Percentiles rank a stretch among this genome's conserved stretches.
phyloP scores from a whole-genome alignment of 1,284 basidiomycete genomes.

The Coniferiporia weirii region DNA sequence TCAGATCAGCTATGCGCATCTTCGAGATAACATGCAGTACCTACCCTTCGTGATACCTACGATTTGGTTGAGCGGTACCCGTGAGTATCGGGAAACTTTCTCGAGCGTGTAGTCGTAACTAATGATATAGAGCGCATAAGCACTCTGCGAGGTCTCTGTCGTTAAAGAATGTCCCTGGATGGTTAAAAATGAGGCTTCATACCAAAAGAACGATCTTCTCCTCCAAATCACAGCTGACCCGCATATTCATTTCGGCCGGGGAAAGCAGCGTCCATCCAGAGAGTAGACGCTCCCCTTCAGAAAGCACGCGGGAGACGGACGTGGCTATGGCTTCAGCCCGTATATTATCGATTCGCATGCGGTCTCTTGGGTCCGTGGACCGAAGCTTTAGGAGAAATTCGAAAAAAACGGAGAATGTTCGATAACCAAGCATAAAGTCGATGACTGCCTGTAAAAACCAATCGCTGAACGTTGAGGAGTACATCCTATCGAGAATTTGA shows the following conservation, averaged over 20 bases:
- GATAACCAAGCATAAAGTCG: conserved; percentile 87
- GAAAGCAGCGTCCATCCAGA: conserved; percentile 92
- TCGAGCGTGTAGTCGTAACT: conserved; percentile 89
- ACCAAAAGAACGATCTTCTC: conserved; percentile 91
- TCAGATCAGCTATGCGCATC: not conserved
- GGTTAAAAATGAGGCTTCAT: conserved; percentile 24
- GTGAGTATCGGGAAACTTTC: conserved; percentile 86
- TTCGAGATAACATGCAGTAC: not conserved
- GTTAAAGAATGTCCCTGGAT: not conserved
- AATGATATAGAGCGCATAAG: conserved; percentile 61
- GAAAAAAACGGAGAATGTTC: conserved; percentile 80
- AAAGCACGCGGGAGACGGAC: conserved; percentile 73
- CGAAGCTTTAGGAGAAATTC: conserved; percentile 86
- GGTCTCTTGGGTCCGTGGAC: conserved; percentile 84
- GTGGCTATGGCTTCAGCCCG: conserved; percentile 88
- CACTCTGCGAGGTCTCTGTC: conserved; percentile 39
- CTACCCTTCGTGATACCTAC: conserved; percentile 78
- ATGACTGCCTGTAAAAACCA: conserved; percentile 96
- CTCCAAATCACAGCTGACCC: conserved; percentile 75
- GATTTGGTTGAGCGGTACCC: conserved; percentile 83
- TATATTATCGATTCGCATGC: conserved; percentile 83
- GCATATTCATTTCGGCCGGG: conserved; percentile 71
- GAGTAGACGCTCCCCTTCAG: conserved; percentile 75
- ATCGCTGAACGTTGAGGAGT: conserved; percentile 84
- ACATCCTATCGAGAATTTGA: conserved; percentile 48